A percentile compares a stretch with the other conserved stretches of the same genome.
These are phyloP conservation scores for Perkinsus marinus DNA, from an alignment of 169 alveolate species.

Conservation along the genomic window DNA sequence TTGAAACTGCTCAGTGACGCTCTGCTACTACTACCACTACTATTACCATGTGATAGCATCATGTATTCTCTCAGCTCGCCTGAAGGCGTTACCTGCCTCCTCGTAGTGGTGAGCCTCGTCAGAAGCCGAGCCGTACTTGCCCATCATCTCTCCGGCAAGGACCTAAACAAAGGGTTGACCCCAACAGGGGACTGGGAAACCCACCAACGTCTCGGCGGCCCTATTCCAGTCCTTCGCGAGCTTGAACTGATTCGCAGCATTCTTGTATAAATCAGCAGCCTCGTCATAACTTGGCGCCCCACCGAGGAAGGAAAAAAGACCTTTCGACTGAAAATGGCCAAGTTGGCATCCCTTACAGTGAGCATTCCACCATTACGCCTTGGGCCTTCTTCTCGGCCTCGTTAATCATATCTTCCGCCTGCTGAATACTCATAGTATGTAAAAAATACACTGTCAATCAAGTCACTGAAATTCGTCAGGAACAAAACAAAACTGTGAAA, in stretches of 20 bases:
- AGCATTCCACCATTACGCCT: neutral
- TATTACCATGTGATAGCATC: neutral
- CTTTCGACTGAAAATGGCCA: neutral
- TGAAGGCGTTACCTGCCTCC: slow-evolving; percentile 1
- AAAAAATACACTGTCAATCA: neutral
- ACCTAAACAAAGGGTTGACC: neutral
- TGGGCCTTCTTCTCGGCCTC: neutral
- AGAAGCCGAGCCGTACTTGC: neutral
- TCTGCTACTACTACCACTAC: neutral
- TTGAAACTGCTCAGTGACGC: neutral
- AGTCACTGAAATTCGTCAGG: neutral
- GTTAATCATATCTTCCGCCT: neutral
- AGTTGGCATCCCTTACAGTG: neutral
- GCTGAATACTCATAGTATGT: neutral
- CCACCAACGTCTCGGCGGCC: neutral
- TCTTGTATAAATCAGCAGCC: slow-evolving; percentile 1
- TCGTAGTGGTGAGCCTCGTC: neutral
- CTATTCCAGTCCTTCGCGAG: neutral
- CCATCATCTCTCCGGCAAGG: neutral
- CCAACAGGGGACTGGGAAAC: neutral
- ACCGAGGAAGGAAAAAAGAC: neutral
- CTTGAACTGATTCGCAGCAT: slow-evolving; percentile 2
- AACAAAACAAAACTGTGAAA: neutral
- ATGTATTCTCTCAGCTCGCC: neutral
- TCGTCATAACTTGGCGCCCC: neutral